Evolutionary conservation across 106 monocot species (phyloP).

Genomic region (Dendrobium huoshanense): DNA sequence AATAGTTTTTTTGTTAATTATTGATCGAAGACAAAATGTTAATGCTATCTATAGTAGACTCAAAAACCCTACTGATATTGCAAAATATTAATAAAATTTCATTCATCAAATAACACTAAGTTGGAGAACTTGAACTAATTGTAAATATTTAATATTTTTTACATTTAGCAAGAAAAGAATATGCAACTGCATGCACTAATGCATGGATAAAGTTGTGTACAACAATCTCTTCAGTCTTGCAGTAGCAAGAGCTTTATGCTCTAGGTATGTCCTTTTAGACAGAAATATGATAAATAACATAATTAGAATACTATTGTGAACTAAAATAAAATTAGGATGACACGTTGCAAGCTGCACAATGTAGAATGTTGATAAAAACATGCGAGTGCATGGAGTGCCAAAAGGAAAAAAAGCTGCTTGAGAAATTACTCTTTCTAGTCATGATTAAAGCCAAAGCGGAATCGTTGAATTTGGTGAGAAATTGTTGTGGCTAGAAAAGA

Average conservation of each 20-base stretch:
- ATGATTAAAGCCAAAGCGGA: background rate
- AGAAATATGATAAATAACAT: background rate
- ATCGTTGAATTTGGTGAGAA: background rate
- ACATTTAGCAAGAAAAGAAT: background rate
- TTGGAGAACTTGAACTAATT: background rate
- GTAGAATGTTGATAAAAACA: background rate
- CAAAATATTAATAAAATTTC: background rate
- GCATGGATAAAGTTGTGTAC: too few relatives aligned
- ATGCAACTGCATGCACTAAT: background rate
- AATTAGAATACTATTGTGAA: background rate
- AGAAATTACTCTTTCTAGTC: background rate
- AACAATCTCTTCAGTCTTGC: too few relatives aligned
- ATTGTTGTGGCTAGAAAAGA: background rate
- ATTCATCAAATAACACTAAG: background rate
- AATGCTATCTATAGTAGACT: background rate
- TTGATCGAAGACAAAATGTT: background rate
- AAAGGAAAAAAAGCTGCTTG: background rate
- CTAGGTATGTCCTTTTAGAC: too few relatives aligned
- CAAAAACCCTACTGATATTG: background rate
- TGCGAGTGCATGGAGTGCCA: background rate
- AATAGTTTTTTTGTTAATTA: background rate
- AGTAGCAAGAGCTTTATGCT: too few relatives aligned
- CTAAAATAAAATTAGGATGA: background rate
- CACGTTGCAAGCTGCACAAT: background rate
- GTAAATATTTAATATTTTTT: background rate